These are phyloP conservation scores for Zygosaccharomyces gambellarensis DNA, from an alignment of 805 yeast species.

Conservation along the genomic window DNA sequence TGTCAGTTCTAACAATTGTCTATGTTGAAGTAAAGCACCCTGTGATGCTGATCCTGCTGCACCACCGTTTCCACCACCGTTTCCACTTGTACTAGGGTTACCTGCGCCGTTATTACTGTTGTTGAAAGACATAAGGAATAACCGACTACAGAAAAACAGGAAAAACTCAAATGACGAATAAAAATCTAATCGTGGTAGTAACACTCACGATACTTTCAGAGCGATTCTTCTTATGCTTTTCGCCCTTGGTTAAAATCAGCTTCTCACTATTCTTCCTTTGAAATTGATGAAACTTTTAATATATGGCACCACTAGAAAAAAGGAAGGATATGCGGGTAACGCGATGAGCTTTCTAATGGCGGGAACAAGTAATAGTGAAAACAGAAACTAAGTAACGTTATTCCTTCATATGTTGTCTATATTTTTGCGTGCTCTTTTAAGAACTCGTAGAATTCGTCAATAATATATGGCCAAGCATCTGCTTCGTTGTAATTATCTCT, in stretches of 20 bases:
- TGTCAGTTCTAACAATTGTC: constrained; percentile 47
- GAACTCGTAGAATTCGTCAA: constrained; percentile 77
- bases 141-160: not conserved
- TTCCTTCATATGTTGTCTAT: not conserved
- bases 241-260: not conserved
- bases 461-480: constrained; percentile 88
- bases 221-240: not conserved
- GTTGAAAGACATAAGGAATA: constrained; percentile 9
- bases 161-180: not conserved
- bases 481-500: constrained; percentile 58
- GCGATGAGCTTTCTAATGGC: not conserved
- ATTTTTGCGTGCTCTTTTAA: constrained; percentile 22
- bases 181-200: not conserved
- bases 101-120: constrained; percentile 4
- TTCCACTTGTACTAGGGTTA: constrained; percentile 3
- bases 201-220: not conserved
- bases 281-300: constrained; percentile 1
- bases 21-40: constrained; percentile 16
- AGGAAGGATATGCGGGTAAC: not conserved
- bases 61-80: constrained; percentile 7
- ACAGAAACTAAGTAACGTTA: too few relatives aligned
- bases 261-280: not conserved
- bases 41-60: not conserved
- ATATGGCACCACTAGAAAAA: not conserved
- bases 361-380: not conserved